A percentile compares a stretch with the other conserved stretches of the same genome.
Evolutionary conservation across 192 early-diverging fungal species (phyloP).

Genomic region (Entomortierella lignicola): DNA sequence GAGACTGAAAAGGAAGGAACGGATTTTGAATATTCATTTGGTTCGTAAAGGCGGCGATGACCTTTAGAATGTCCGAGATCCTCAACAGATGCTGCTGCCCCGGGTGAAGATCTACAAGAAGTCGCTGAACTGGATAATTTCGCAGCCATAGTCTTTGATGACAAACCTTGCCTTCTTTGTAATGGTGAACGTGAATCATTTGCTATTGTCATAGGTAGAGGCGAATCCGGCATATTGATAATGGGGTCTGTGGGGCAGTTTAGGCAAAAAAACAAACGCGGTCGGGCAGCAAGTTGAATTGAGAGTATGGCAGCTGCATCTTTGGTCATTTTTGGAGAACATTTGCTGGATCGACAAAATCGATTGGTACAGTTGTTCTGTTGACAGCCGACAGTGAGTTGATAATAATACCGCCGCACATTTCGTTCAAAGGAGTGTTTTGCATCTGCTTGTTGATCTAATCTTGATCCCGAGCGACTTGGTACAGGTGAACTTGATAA

Average conservation of each 20-base stretch:
- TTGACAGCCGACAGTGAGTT: constrained; percentile 42
- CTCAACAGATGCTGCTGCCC: constrained; percentile 7
- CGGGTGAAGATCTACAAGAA: constrained; percentile 15
- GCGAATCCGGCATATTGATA: constrained; percentile 24
- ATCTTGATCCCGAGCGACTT: constrained; percentile 11
- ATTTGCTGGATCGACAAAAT: constrained; percentile 31
- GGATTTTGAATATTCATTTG: constrained; percentile 41
- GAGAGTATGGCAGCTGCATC: constrained; percentile 47
- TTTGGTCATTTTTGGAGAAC: constrained; percentile 45
- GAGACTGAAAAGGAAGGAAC: constrained; percentile 27
- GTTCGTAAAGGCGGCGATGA: constrained; percentile 23
- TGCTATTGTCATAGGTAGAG: constrained; percentile 2
- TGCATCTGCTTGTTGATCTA: constrained; percentile 19
- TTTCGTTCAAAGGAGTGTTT: constrained; percentile 39
- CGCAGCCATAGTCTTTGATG: background rate
- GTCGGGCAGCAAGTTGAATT: constrained; percentile 38
- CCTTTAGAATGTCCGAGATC: constrained; percentile 25
- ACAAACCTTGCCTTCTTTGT: background rate
- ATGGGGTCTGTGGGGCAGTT: constrained; percentile 24
- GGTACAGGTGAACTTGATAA: constrained; percentile 40
- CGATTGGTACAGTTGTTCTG: constrained; percentile 17
- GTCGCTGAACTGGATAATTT: background rate
- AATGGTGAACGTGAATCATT: background rate
- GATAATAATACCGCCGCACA: constrained; percentile 44
- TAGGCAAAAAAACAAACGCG: constrained; percentile 39